Conservation (phyloP, 148 eudicot genomes). For the Linanthus parryae region DNA sequence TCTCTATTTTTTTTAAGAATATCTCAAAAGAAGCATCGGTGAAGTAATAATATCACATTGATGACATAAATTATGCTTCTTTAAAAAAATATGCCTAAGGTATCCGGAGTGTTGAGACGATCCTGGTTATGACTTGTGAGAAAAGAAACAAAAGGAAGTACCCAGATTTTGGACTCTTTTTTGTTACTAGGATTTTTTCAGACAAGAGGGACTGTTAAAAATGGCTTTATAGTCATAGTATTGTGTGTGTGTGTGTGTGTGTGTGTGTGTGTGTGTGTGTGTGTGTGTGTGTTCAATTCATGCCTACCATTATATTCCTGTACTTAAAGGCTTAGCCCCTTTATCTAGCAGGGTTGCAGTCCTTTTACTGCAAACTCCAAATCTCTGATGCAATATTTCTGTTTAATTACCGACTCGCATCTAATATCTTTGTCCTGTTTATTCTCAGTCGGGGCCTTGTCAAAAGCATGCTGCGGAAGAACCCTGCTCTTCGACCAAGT, state of each 20-base stretch:
- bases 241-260: no score
- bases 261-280: no score
- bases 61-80: background rate
- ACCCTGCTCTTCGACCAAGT: constrained; percentile 88
- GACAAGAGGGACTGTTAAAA: background rate
- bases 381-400: background rate
- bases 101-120: background rate
- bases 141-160: no score
- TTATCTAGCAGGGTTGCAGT: background rate
- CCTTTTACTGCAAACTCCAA: background rate
- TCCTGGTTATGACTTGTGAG: background rate
- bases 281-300: no score
- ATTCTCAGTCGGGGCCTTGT: constrained; percentile 80
- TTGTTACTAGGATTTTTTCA: background rate
- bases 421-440: constrained; percentile 10
- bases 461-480: constrained; percentile 93
- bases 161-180: background rate
- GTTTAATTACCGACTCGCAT: background rate
- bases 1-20: no score
- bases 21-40: no score
- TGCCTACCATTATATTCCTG: background rate
- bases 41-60: background rate
- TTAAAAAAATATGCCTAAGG: background rate
- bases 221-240: no score
- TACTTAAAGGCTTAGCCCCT: background rate